Conservation (phyloP, 2,329 filamentous ascomycete genomes). For the Trichoderma sp. region DNA sequence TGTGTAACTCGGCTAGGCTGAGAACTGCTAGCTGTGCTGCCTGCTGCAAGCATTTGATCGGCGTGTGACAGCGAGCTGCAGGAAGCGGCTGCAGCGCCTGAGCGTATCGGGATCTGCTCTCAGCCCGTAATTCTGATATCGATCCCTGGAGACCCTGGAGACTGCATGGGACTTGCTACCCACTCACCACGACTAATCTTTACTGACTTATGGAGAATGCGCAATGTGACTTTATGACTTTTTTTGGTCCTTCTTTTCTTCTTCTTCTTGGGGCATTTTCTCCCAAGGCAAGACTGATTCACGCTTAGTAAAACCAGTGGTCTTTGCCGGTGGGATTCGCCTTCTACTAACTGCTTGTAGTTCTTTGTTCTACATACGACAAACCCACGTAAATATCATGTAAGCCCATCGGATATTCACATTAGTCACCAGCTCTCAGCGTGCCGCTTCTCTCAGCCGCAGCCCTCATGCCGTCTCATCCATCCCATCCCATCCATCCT, state of each 20-base stretch:
- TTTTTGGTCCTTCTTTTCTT: not conserved
- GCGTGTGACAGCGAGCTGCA: not conserved
- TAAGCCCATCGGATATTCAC: not conserved
- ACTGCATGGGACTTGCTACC: constrained; percentile 35
- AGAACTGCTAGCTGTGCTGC: not conserved
- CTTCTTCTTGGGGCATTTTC: not conserved
- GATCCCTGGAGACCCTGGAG: constrained; percentile 62
- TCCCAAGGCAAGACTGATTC: not conserved
- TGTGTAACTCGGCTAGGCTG: not conserved
- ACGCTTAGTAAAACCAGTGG: not conserved
- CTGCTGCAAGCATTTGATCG: not conserved
- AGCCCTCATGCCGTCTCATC: constrained; percentile 9
- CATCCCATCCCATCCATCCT: not conserved
- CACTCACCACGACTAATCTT: not conserved
- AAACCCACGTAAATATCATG: constrained; percentile 6
- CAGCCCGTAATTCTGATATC: not conserved
- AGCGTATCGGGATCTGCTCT: not conserved
- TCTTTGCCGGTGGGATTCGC: not conserved
- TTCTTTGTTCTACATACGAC: not conserved
- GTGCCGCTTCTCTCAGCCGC: constrained; percentile 29
- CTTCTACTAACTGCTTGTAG: not conserved
- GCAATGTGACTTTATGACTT: not conserved
- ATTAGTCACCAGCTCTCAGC: constrained; percentile 7
- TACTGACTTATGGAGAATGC: not conserved
- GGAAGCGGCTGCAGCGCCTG: not conserved